phyloP scores from a whole-genome alignment of 2,329 filamentous ascomycete genomes.

The Colletotrichum limetticola region DNA sequence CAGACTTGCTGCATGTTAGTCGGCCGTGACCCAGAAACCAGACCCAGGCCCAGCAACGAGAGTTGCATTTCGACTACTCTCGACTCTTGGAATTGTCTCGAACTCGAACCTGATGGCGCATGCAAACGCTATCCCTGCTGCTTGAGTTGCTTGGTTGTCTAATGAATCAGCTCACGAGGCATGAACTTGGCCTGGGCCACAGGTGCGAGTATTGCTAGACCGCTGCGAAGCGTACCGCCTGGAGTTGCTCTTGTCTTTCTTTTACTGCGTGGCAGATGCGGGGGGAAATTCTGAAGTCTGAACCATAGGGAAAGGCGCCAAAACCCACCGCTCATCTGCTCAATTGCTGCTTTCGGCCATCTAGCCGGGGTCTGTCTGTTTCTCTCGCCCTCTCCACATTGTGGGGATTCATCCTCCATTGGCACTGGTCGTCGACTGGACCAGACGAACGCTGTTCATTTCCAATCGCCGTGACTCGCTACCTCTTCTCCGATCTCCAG shows the following conservation, averaged over 20 bases:
- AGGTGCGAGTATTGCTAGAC: constrained; percentile 4
- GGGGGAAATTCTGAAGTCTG: background rate
- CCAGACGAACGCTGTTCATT: constrained; percentile 34
- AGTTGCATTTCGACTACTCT: background rate
- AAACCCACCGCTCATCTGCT: constrained; percentile 29
- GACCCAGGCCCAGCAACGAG: background rate
- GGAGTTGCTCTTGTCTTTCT: background rate
- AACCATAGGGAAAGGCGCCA: background rate
- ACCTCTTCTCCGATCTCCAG: constrained; percentile 14
- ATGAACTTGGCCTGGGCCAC: background rate
- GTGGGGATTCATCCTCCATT: constrained; percentile 15
- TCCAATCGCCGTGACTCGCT: constrained; percentile 32
- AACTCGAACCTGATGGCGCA: background rate
- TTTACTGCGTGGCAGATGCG: background rate
- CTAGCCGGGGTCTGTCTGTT: constrained; percentile 4
- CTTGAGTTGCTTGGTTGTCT: no score
- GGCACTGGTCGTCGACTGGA: constrained; percentile 10
- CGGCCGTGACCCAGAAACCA: constrained; percentile 3
- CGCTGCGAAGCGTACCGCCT: constrained; percentile 1
- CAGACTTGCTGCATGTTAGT: constrained; percentile 16
- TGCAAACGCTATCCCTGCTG: background rate
- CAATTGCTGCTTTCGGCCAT: constrained; percentile 29
- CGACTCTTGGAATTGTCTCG: background rate
- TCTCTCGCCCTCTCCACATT: constrained; percentile 12
- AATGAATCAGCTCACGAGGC: background rate